A percentile compares a stretch with the other conserved stretches of the same genome.
Conservation (phyloP, 2,329 filamentous ascomycete species). For the Exserohilum turcica region DNA sequence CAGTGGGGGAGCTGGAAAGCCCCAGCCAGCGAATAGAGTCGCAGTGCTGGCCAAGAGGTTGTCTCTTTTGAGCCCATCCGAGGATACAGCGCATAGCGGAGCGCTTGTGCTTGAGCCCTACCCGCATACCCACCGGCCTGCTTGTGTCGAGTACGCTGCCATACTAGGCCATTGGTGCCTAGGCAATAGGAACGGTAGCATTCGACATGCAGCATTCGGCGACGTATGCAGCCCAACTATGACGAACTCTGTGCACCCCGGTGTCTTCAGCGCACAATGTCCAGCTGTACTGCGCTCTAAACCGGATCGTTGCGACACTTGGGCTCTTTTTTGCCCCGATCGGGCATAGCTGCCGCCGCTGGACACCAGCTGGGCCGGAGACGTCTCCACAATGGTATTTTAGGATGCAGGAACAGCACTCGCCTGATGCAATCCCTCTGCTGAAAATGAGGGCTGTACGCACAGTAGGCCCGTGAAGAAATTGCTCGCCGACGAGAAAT, state of each 20-base stretch:
- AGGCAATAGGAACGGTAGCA: slow-evolving; percentile 9
- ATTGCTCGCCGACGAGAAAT: not conserved
- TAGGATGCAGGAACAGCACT: slow-evolving; percentile 19
- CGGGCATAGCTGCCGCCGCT: slow-evolving; percentile 32
- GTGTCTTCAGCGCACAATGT: slow-evolving; percentile 16
- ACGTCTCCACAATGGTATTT: slow-evolving; percentile 21
- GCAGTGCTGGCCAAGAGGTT: slow-evolving; percentile 2
- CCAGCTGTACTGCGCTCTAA: slow-evolving; percentile 22
- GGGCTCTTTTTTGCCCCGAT: slow-evolving; percentile 23
- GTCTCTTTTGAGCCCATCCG: slow-evolving; percentile 11
- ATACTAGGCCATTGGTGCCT: slow-evolving; percentile 30
- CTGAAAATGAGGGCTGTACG: slow-evolving; percentile 4
- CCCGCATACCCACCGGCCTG: slow-evolving; percentile 14
- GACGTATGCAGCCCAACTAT: slow-evolving; percentile 13
- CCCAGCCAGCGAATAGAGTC: slow-evolving; percentile 15
- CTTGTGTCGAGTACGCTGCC: too few relatives aligned
- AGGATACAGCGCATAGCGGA: slow-evolving; percentile 36
- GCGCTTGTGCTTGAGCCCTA: slow-evolving; percentile 21
- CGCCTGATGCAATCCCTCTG: slow-evolving; percentile 8
- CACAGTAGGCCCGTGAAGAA: not conserved
- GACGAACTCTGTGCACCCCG: slow-evolving; percentile 11
- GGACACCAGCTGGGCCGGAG: slow-evolving; percentile 21
- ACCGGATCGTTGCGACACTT: slow-evolving; percentile 17
- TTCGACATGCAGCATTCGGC: slow-evolving; percentile 17
- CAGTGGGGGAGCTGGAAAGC: too few relatives aligned